Base-by-base conservation (phyloP, 495 filamentous ascomycete species). In the Xylaria intraflava region DNA sequence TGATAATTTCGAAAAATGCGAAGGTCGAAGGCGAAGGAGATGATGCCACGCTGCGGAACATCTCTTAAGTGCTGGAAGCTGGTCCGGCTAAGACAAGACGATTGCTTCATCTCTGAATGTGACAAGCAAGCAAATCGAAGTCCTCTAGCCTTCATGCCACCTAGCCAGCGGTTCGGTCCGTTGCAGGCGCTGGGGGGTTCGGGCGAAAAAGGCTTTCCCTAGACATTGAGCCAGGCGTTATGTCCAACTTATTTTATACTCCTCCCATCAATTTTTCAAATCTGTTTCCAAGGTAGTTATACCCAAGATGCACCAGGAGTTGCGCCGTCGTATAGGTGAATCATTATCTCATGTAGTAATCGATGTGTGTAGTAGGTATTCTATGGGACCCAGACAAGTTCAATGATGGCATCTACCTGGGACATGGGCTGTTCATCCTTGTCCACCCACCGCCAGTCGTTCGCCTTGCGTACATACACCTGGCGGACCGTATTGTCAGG, bases 351-450 rank as follows among this genome's bases (percentile, higher is more conserved):
- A 40, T 64, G 47, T 33, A 19, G 40, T 46, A 58, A 49, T 49
- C 14, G 49, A 45, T 20, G 29, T 51, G 22, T 20, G 49, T 31
- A 23, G 6, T 12, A 43, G 26, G 51, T 36, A n/a, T 41, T 36
- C 56, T 62, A 69, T 2, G 72, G 69, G 39, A 77, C 51, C 76
- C 76, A 79, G 30, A 79, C 70, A 53, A 79, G 60, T 60, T 79
- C 76, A n/a, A 79, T 56, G 26, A 79, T 55, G 3, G 75, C 76
- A 54, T 79, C 76, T 7, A 68, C 51, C n/a, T 68, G 60, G 29
- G 65, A 70, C 72, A 79, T 77, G 4, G 62, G 58, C 29, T 68
- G 60, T 23, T 70, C 74, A 31, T 68, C 65, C n/a, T 59, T 49
- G 30, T 70, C 64, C 27, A 66, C 75, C 76, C 76, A 79, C 50